Evolutionary conservation across 805 yeast species (phyloP).

Genomic region (Candida xyloterini): DNA sequence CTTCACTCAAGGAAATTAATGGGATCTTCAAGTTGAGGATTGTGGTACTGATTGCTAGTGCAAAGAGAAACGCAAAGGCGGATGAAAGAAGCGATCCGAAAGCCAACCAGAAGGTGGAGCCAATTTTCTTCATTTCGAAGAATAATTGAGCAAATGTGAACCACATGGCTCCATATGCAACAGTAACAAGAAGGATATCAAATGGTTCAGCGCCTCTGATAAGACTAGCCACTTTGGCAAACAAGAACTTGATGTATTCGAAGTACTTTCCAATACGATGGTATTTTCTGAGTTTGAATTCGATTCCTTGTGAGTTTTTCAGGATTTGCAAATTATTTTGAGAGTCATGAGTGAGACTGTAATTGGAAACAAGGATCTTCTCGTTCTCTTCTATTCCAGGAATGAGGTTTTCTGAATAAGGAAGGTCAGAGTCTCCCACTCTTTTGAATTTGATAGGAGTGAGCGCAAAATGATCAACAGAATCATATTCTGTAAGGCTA

Average conservation of each 20-base stretch:
- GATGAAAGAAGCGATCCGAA: constrained; percentile 76
- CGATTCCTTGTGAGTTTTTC: constrained; percentile 39
- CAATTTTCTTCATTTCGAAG: constrained; percentile 68
- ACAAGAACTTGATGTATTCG: constrained; percentile 44
- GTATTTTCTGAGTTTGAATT: constrained; percentile 61
- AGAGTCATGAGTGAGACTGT: constrained; percentile 22
- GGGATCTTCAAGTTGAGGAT: constrained; percentile 61
- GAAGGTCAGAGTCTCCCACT: constrained; percentile 39
- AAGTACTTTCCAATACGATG: constrained; percentile 55
- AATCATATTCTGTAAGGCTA: constrained; percentile 36
- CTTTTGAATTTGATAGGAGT: constrained; percentile 59
- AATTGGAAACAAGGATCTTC: constrained; percentile 37
- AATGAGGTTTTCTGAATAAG: constrained; percentile 40
- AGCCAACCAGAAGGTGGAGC: constrained; percentile 86
- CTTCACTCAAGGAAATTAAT: constrained; percentile 76
- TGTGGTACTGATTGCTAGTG: constrained; percentile 60
- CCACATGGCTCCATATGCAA: constrained; percentile 87
- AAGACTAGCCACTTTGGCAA: constrained; percentile 41
- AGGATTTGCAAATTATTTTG: constrained; percentile 23
- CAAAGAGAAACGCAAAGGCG: constrained; percentile 78
- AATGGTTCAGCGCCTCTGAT: constrained; percentile 77
- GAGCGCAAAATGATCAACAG: constrained; percentile 46
- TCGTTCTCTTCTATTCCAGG: constrained; percentile 41
- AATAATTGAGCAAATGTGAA: constrained; percentile 75
- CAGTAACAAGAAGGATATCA: constrained; percentile 73